Conservation (phyloP, 306 rosid species). For the Corylus americana region DNA sequence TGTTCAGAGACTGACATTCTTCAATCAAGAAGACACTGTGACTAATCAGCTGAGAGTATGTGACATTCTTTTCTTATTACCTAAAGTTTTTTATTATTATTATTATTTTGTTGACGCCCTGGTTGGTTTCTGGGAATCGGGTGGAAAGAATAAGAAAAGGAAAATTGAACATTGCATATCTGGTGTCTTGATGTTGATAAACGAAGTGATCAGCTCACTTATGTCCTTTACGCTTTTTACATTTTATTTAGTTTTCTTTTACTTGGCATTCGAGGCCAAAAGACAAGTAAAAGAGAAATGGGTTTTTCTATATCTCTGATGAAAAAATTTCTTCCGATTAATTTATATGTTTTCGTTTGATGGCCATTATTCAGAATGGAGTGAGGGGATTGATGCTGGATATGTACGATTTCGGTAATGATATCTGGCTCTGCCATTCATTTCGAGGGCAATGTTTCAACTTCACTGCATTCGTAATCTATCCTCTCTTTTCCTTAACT, state of each 20-base stretch:
- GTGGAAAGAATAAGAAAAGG: not conserved
- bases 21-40: slow-evolving; percentile 90
- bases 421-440: slow-evolving; percentile 98
- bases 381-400: slow-evolving; percentile 97
- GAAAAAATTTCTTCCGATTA: not conserved
- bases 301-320: slow-evolving; percentile 3
- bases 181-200: not conserved
- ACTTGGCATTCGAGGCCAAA: slow-evolving; percentile 1
- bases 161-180: slow-evolving; percentile 10
- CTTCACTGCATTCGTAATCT: slow-evolving; percentile 93
- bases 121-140: not conserved
- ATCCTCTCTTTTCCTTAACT: slow-evolving; percentile 23
- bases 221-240: slow-evolving; percentile 6
- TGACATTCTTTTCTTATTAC: slow-evolving; percentile 16
- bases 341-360: slow-evolving; percentile 29
- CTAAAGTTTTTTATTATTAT: not conserved
- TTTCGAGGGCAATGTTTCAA: slow-evolving; percentile 88
- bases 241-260: slow-evolving; percentile 16
- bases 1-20: slow-evolving; percentile 80
- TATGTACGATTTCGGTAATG: slow-evolving; percentile 85
- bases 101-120: not conserved
- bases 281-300: not conserved
- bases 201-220: not conserved
- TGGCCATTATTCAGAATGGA: slow-evolving; percentile 69
- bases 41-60: slow-evolving; percentile 80